Base-by-base conservation (phyloP, 2,329 filamentous ascomycete genomes). In the Seiridium unicorne region DNA sequence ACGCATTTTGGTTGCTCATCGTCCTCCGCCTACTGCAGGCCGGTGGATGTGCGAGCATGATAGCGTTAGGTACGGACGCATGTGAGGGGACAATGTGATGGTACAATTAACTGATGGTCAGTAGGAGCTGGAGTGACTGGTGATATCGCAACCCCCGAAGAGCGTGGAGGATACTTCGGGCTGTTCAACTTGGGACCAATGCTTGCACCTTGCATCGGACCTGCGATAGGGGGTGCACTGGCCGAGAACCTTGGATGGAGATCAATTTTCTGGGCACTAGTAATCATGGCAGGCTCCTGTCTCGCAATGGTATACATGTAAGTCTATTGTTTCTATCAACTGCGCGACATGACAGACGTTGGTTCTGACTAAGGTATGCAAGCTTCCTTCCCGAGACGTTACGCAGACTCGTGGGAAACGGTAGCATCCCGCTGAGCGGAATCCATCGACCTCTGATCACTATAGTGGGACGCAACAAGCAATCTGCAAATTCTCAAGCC, bases 171-270 rank as follows among this genome's bases (percentile, higher is more conserved):
- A 6, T 73, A 69, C 58, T 71, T 74, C 51, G 72, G 72, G 36
- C 67, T 70, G 47, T 73, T 73, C 60, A 73, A 73, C 31, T 64
- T 73, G 0, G 72, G 72, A 0, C 71, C 72, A 1, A 82, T 81
- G 70, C 72, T 87, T 2, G 83, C 84, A 2, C 84, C 85, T 0
- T 73, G 88, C 3, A 69, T 86, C 18, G 84, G 84, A 0, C 85
- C 85, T 2, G 80, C 81, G 1, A 79, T 87, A 34, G 77, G 79
- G 32, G 84, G 83, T 6, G 77, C 79, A 1, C 79, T 88, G 47
- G 81, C 84, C 2, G 77, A 87, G 69, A 76, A 70, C 3, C 62
- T 81, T 2, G 84, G 84, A 3, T 88, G 85, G 85, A 73, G 84
- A 38, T 67, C 70, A 53, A 77, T 84, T 0, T 68, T 88, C 2